A percentile compares a stretch with the other conserved stretches of the same genome.
phyloP scores from a whole-genome alignment of 106 monocot species.

The Alisma plantagoaquatica region DNA sequence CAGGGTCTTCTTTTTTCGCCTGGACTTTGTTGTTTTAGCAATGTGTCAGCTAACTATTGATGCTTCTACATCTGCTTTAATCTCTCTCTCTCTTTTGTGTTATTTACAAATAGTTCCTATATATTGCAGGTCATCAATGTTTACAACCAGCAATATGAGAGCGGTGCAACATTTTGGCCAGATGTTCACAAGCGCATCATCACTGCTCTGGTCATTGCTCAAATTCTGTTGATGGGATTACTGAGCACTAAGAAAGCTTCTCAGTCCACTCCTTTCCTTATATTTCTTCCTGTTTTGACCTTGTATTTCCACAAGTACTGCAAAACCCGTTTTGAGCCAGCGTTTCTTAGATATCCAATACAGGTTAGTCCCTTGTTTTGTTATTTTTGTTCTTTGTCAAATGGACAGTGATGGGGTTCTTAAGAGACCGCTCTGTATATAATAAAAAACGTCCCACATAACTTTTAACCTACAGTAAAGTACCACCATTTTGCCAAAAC shows the following conservation, averaged over 20 bases:
- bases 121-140: constrained; percentile 57
- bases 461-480: no score
- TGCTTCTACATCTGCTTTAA: no score
- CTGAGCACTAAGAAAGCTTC: constrained; percentile 54
- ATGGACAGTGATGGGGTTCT: no score
- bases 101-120: not conserved
- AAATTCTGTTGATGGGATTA: constrained; percentile 60
- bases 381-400: no score
- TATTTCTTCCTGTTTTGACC: constrained; percentile 63
- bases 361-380: no score
- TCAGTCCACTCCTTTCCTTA: constrained; percentile 50
- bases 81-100: not conserved
- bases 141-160: constrained; percentile 82
- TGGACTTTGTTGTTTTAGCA: no score
- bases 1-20: no score
- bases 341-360: constrained; percentile 52
- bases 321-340: constrained; percentile 59
- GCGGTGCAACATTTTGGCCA: constrained; percentile 72
- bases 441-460: no score
- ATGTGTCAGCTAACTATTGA: no score
- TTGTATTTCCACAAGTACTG: constrained; percentile 59
- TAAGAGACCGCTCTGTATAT: no score
- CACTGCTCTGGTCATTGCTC: constrained; percentile 46
- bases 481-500: no score
- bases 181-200: constrained; percentile 56